Conservation (phyloP, 176 grass and related monocot genomes). For the Miscanthus lutarioriparius region DNA sequence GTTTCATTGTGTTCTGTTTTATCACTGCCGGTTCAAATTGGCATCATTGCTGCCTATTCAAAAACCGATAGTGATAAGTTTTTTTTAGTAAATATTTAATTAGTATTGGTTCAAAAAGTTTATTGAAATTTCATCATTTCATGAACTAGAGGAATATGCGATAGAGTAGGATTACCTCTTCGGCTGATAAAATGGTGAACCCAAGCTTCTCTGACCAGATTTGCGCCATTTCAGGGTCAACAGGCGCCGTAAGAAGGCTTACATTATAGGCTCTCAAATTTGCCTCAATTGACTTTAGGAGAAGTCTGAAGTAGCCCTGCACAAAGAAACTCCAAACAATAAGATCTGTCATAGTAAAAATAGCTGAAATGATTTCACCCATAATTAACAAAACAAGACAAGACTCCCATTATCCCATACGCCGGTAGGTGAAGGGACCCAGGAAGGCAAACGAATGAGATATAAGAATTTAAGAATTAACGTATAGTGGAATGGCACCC, state of each 20-base stretch:
- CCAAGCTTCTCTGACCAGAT: slow-evolving; percentile 81
- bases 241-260: slow-evolving; percentile 38
- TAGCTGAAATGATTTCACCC: neutral
- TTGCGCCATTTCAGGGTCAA: slow-evolving; percentile 58
- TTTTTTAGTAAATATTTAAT: neutral
- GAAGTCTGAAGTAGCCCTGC: slow-evolving; percentile 70
- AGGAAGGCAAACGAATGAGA: neutral
- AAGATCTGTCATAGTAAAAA: neutral
- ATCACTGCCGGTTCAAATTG: neutral
- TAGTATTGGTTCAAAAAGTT: neutral
- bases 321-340: slow-evolving; percentile 7
- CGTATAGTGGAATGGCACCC: neutral
- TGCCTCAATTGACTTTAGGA: slow-evolving; percentile 60
- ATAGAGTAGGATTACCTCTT: slow-evolving; percentile 47
- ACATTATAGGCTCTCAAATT: slow-evolving; percentile 51
- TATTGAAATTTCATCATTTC: neutral
- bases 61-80: neutral
- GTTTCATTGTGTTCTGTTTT: neutral
- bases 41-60: neutral
- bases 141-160: neutral
- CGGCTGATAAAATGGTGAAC: slow-evolving; percentile 60
- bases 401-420: neutral
- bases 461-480: neutral
- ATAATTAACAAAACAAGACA: slow-evolving; percentile 3
- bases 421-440: neutral